Base-by-base conservation (phyloP, 768 basidiomycete genomes). In the Tulasnella sp. region DNA sequence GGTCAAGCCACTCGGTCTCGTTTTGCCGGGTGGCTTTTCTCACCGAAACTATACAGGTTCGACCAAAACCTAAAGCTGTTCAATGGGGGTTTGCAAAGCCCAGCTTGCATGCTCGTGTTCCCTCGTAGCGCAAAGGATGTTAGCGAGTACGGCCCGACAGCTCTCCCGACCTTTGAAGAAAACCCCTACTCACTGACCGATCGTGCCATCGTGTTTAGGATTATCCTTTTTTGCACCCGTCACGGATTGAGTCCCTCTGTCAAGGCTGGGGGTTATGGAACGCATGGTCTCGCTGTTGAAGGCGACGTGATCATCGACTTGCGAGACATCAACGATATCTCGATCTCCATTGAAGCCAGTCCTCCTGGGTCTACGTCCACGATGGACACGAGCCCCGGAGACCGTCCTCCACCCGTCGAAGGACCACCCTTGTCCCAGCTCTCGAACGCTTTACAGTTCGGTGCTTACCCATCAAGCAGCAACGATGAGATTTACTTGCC, bases 211-310 rank as follows among this genome's bases (percentile, higher is more conserved):
- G 77, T 60, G 16, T 60, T 5, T 79, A 95, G 94, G 83, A 88
- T 91, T 79, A 85, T 97, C 80, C 82, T 89, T 18, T 96, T 97
- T 85, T 96, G 95, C 84, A 86, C 85, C n/a, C 90, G 91, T 78
- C 89, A 96, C 83, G 86, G 86, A 0, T 87, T 97, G 3, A 91
- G 93, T 14, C 90, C 93, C 7, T 96, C 94, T 12, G 89, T 96
- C 83, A 96, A 95, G 85, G 93, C 94, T 1, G 96, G 96, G 37
- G 96, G 96, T 0, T 96, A 94, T 84, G 96, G 96, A 8, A 96
- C 94, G 1, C 94, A 93, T 14, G 96, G 95, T 1, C 96, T 95
- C 93, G 91, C 94, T 73, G 90, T 97, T 78, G 92, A 91, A 22
- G 96, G 96, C 50, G 93, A 97, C 83, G 88, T 97, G 80, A 92